Conservation (phyloP, 2,329 filamentous ascomycete genomes). For the Pyricularia grisea region DNA sequence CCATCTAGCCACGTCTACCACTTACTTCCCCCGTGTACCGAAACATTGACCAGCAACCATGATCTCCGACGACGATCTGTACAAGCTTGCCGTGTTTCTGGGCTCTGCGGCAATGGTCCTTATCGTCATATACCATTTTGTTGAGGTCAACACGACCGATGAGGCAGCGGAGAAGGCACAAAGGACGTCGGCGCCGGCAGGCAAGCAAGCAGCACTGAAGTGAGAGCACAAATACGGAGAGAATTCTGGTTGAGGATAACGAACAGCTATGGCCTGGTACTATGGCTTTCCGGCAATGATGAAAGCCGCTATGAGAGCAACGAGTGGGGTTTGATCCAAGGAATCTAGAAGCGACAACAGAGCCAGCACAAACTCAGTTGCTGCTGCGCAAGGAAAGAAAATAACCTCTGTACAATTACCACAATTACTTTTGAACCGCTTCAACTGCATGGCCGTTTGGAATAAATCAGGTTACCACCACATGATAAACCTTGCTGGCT, state of each 20-base stretch:
- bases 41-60: slow-evolving; percentile 39
- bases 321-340: not conserved
- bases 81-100: slow-evolving; percentile 86
- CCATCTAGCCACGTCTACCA: not conserved
- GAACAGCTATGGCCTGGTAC: not conserved
- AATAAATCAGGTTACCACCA: not conserved
- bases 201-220: not conserved
- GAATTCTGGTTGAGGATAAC: not conserved
- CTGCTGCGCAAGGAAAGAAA: not conserved
- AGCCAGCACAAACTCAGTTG: not conserved
- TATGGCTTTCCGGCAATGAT: not conserved
- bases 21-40: not conserved
- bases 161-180: slow-evolving; percentile 6
- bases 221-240: not conserved
- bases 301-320: not conserved
- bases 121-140: slow-evolving; percentile 91
- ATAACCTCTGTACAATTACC: not conserved
- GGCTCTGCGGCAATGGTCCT: slow-evolving; percentile 84
- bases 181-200: not conserved
- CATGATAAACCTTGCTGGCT: not conserved
- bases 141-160: slow-evolving; percentile 75
- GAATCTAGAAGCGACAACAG: not conserved
- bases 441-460: not conserved
- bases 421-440: not conserved
- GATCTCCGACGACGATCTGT: slow-evolving; percentile 91